A percentile compares a stretch with the other conserved stretches of the same genome.
phyloP scores from a whole-genome alignment of 495 filamentous ascomycete genomes.

The Penicillium tannophilum region DNA sequence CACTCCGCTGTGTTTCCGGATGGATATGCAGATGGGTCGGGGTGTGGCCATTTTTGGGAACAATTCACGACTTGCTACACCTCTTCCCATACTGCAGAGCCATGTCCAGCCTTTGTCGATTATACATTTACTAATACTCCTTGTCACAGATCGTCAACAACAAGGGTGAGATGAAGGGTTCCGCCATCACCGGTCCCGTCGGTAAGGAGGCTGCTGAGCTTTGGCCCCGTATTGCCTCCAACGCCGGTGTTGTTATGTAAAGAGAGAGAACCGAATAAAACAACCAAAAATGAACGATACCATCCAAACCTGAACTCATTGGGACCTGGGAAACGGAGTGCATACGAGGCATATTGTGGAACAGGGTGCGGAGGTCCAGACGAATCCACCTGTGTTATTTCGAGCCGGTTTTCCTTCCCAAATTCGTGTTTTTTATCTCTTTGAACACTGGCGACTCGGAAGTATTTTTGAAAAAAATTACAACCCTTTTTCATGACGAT shows the following conservation, averaged over 20 bases:
- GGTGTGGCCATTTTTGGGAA: background rate
- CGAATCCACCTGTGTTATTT: slow-evolving; percentile 35
- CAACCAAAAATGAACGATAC: slow-evolving; percentile 46
- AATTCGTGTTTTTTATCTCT: slow-evolving; percentile 32
- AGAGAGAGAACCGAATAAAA: slow-evolving; percentile 38
- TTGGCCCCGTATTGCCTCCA: slow-evolving; percentile 99
- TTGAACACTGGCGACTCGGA: slow-evolving; percentile 33
- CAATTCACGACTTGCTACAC: background rate
- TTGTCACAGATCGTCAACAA: slow-evolving; percentile 89
- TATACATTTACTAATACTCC: background rate
- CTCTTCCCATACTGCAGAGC: background rate
- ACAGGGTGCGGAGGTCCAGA: slow-evolving; percentile 27
- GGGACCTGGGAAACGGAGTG: slow-evolving; percentile 34
- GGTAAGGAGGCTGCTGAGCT: slow-evolving; percentile 99
- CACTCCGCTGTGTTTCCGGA: background rate
- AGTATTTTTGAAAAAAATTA: slow-evolving; percentile 27
- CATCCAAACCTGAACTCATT: slow-evolving; percentile 38
- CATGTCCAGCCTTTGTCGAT: background rate
- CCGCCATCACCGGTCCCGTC: slow-evolving; percentile 97
- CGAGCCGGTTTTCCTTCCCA: slow-evolving; percentile 32
- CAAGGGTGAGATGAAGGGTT: slow-evolving; percentile 99
- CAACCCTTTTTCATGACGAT: slow-evolving; percentile 25
- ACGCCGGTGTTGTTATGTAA: slow-evolving; percentile 99
- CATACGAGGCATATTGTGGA: slow-evolving; percentile 35
- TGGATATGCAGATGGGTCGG: background rate